phyloP scores from a whole-genome alignment of 805 yeast species.

The Candida chilensis region DNA sequence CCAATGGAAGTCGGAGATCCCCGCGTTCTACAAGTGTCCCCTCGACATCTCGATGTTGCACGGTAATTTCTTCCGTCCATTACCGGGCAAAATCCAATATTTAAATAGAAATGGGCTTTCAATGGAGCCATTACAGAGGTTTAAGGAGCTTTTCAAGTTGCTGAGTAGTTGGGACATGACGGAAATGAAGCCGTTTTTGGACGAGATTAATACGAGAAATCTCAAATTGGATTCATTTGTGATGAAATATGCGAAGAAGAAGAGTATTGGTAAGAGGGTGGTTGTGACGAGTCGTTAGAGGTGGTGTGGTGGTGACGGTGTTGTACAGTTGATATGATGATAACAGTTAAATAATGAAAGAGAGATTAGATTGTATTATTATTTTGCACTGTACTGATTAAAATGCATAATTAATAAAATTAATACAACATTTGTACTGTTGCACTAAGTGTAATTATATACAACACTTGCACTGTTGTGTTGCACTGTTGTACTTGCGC shows the following conservation, averaged over 20 bases:
- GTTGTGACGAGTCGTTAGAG: no score
- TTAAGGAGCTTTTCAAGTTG: conserved; percentile 40
- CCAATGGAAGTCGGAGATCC: conserved; percentile 54
- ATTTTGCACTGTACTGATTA: no score
- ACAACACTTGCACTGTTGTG: no score
- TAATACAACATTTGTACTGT: no score
- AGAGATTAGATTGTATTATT: no score
- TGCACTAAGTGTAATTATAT: no score
- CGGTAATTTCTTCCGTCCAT: conserved; percentile 48
- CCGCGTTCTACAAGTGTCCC: conserved; percentile 53
- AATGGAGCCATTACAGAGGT: conserved; percentile 34
- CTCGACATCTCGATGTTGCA: conserved; percentile 42
- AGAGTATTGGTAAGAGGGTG: conserved; percentile 30
- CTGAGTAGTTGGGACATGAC: conserved; percentile 54
- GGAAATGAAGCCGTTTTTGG: conserved; percentile 57
- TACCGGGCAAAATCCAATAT: conserved; percentile 36
- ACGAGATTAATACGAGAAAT: conserved; percentile 44
- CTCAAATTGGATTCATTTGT: conserved; percentile 48
- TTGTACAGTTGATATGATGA: no score
- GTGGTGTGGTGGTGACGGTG: no score
- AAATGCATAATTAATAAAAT: no score
- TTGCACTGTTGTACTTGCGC: no score
- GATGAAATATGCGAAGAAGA: conserved; percentile 53
- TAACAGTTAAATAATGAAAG: no score
- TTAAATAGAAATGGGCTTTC: conserved; percentile 43